Percentiles rank a stretch among this genome's conserved stretches.
Conservation (phyloP, 2,329 filamentous ascomycete species). For the Coleophoma eucalyptorum region DNA sequence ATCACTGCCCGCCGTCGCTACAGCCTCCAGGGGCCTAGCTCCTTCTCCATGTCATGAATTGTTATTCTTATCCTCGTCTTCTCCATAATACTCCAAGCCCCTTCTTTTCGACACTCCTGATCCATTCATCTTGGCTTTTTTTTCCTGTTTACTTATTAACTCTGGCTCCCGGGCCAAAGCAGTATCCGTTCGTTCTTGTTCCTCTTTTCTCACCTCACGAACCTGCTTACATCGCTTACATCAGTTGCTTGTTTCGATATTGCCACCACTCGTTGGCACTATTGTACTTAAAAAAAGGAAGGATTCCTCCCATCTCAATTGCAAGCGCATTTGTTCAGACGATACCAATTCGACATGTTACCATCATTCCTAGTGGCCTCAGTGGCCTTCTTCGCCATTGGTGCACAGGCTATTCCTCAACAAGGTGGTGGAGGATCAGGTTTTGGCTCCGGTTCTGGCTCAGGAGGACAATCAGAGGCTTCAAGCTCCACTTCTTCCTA, state of each 20-base stretch:
- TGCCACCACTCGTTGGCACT: too few species aligned
- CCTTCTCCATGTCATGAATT: too few species aligned
- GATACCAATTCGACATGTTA: conserved; percentile 7
- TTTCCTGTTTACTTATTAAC: neutral
- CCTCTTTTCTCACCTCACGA: too few species aligned
- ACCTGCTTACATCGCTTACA: too few species aligned
- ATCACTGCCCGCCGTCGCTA: neutral
- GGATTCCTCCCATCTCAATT: too few species aligned
- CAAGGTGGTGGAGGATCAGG: conserved; percentile 3
- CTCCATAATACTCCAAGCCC: neutral
- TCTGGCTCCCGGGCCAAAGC: neutral
- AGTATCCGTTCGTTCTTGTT: neutral
- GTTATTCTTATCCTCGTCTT: neutral
- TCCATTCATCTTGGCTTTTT: neutral
- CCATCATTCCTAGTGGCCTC: conserved; percentile 16
- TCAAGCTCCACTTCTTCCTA: conserved; percentile 2
- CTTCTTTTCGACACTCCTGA: neutral
- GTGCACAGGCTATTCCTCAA: conserved; percentile 18
- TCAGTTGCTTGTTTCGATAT: too few species aligned
- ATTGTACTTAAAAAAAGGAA: too few species aligned
- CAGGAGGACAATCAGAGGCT: neutral
- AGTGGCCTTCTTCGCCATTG: conserved; percentile 18
- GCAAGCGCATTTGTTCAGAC: too few species aligned
- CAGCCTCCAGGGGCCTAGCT: neutral
- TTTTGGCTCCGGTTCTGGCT: neutral